Conservation (phyloP, 2,329 filamentous ascomycete genomes). For the Diaporthe humulicola region DNA sequence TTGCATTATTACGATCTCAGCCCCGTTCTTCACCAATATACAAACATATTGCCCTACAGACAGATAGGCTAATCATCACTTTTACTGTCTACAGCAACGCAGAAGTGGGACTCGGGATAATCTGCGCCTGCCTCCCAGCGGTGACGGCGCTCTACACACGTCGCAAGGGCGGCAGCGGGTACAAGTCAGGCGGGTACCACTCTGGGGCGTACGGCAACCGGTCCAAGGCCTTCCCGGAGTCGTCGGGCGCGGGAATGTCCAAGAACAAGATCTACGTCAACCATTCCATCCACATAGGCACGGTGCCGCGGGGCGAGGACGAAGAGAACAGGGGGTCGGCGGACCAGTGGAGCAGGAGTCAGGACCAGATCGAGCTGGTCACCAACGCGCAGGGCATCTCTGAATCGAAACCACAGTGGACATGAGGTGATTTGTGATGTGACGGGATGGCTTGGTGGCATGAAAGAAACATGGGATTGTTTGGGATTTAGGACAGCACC, state of each 20-base stretch:
- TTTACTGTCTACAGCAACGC: constrained; percentile 43
- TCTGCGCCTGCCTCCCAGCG: constrained; percentile 50
- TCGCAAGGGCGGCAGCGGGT: constrained; percentile 19
- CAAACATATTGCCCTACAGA: too few species aligned
- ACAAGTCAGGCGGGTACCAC: constrained; percentile 13
- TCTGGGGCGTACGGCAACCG: constrained; percentile 20
- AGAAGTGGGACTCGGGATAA: constrained; percentile 49
- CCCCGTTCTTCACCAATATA: background rate
- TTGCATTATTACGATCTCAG: background rate
- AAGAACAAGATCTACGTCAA: constrained; percentile 35
- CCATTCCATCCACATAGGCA: constrained; percentile 14
- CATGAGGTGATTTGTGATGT: background rate
- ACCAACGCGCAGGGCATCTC: constrained; percentile 24
- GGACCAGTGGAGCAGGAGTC: constrained; percentile 29
- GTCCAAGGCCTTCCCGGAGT: constrained; percentile 10
- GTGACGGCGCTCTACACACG: constrained; percentile 44
- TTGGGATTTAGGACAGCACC: constrained; percentile 9
- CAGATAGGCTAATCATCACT: background rate
- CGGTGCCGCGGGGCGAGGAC: constrained; percentile 17
- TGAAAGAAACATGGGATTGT: background rate
- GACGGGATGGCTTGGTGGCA: background rate
- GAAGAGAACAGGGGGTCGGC: background rate
- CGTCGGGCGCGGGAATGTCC: background rate
- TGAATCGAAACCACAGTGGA: background rate
- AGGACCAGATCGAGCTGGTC: constrained; percentile 34